These are phyloP conservation scores for Phytophthora brassicae DNA, from an alignment of 352 stramenopile species.

Conservation along the genomic window DNA sequence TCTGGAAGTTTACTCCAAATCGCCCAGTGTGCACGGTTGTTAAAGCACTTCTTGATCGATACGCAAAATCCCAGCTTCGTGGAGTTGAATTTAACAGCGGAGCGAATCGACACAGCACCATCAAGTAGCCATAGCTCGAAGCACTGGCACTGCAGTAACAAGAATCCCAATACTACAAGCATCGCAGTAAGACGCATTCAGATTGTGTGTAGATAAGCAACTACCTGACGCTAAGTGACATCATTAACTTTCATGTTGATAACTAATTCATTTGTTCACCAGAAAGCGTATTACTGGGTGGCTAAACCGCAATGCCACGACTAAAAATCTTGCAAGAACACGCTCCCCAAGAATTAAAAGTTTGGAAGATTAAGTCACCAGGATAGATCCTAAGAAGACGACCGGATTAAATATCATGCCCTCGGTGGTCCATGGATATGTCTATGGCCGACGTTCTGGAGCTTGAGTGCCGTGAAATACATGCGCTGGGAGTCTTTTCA, in stretches of 20 bases:
- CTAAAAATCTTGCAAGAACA: too few relatives aligned
- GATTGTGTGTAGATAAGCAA: background rate
- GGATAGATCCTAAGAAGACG: background rate
- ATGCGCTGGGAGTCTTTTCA: background rate
- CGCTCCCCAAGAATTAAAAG: too few relatives aligned
- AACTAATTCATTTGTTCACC: too few relatives aligned
- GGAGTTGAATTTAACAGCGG: conserved; percentile 3
- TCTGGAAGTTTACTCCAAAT: background rate
- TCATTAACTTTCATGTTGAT: background rate
- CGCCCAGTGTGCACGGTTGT: background rate
- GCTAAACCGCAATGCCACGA: background rate
- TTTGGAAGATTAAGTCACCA: too few relatives aligned
- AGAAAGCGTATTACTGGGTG: background rate
- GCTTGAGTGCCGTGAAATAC: background rate
- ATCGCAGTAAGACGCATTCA: background rate
- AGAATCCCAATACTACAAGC: background rate
- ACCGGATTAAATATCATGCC: background rate
- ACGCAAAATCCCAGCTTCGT: conserved; percentile 1
- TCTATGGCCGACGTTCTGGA: background rate
- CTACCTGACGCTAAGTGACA: background rate
- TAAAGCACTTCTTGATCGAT: background rate
- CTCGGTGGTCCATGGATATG: background rate
- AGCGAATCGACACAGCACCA: background rate
- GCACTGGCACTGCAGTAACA: background rate
- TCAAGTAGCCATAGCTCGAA: conserved; percentile 3